Percentiles rank a stretch among this genome's conserved stretches.
Conservation (phyloP, 2,329 filamentous ascomycete species). For the Tricladium varicosporioides region DNA sequence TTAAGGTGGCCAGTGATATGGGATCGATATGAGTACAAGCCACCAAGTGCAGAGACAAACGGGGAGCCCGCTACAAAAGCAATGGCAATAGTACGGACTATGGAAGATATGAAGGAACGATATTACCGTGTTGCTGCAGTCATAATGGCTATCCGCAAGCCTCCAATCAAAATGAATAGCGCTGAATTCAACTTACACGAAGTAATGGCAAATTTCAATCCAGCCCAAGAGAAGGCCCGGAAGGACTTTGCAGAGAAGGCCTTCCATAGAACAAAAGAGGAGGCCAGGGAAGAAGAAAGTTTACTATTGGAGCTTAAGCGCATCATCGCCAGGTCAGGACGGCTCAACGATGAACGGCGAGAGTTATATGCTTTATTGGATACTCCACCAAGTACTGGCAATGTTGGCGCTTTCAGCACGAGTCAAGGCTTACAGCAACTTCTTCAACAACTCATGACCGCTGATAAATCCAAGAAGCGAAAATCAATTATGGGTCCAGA, state of each 20-base stretch:
- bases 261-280: slow-evolving; percentile 76
- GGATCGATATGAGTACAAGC: slow-evolving; percentile 82
- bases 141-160: slow-evolving; percentile 77
- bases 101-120: slow-evolving; percentile 88
- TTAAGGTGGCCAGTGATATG: slow-evolving; percentile 88
- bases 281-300: slow-evolving; percentile 88
- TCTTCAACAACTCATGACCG: slow-evolving; percentile 76
- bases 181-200: slow-evolving; percentile 82
- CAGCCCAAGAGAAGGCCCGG: slow-evolving; percentile 71
- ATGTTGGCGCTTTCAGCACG: slow-evolving; percentile 75
- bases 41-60: slow-evolving; percentile 44
- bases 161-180: slow-evolving; percentile 81
- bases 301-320: slow-evolving; percentile 87
- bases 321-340: slow-evolving; percentile 82
- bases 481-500: slow-evolving; percentile 66
- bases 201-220: slow-evolving; percentile 82
- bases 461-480: slow-evolving; percentile 87
- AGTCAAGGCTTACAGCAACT: slow-evolving; percentile 77
- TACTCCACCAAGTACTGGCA: slow-evolving; percentile 67
- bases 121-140: slow-evolving; percentile 86
- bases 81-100: slow-evolving; percentile 56
- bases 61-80: slow-evolving; percentile 46
- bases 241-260: slow-evolving; percentile 83
- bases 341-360: slow-evolving; percentile 81
- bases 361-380: slow-evolving; percentile 87